A percentile compares a stretch with the other conserved stretches of the same genome.
Conservation (phyloP, 306 rosid species). For the Chamaecrista fasciculata region DNA sequence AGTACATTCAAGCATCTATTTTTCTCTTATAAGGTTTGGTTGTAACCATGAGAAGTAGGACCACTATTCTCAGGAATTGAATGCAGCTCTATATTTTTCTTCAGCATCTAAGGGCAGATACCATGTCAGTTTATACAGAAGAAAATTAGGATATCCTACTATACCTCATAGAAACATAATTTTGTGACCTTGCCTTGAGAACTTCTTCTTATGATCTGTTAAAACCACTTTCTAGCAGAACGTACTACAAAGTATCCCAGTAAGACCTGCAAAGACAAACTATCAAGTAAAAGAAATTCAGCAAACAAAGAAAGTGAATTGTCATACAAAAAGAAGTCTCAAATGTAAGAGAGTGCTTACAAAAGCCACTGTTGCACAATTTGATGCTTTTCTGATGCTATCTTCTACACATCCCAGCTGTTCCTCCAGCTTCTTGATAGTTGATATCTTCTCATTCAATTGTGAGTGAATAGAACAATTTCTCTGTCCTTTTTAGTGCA, state of each 20-base stretch:
- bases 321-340: background rate
- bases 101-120: constrained; percentile 60
- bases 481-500: constrained; percentile 58
- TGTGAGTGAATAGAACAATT: constrained; percentile 48
- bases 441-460: constrained; percentile 46
- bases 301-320: background rate
- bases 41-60: constrained; percentile 56
- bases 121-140: constrained; percentile 23
- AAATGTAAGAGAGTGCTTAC: constrained; percentile 14
- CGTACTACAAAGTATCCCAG: constrained; percentile 82
- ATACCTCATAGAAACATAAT: constrained; percentile 22
- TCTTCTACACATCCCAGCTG: constrained; percentile 53
- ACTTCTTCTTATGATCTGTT: constrained; percentile 93
- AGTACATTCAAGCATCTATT: constrained; percentile 11
- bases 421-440: constrained; percentile 45
- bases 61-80: constrained; percentile 49
- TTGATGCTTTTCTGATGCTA: constrained; percentile 50
- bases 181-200: constrained; percentile 62
- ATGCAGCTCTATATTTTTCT: constrained; percentile 80
- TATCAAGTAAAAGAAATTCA: background rate
- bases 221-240: constrained; percentile 73
- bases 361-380: constrained; percentile 74
- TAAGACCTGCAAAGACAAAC: constrained; percentile 51
- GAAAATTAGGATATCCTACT: constrained; percentile 26
- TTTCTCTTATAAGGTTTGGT: constrained; percentile 25